Evolutionary conservation across 2,329 filamentous ascomycete genomes (phyloP), one percentile per base, ranked within the genome.

Genomic region (Aspergillus fijiensis): DNA sequence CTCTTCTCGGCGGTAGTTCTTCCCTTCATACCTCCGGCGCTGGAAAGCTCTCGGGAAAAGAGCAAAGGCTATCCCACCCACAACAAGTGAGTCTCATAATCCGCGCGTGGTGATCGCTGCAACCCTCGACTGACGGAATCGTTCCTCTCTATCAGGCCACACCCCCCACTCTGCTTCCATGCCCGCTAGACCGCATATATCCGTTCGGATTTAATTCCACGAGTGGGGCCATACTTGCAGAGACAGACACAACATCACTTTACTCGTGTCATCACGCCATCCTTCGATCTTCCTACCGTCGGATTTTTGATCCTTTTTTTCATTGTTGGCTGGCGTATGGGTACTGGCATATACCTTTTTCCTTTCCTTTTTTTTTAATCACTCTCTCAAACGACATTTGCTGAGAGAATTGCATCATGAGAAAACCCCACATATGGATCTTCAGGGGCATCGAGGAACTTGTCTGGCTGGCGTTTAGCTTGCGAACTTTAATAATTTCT

Each of bases 1-100:
- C 70, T 81, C 14, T 68, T 76, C 47, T 76, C 77, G 1, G 77
- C 75, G 2, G 77, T 80, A 21, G 71, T 79, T 19, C 67, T 80
- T 5, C 79, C 79, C 5, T 81, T 80, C 62, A 74, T 80, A 3
- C 79, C 79, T 29, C 79, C 79, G 6, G 79, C 79, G 4, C 69
- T 81, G 11, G 78, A 80, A 61, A 80, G 78, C 60, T 78, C 76
- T 35, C 72, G 76, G 35, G 75, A 79, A 62, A 73, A 71, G 63
- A 77, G 72, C 49, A 69, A 69, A 12, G 74, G 74, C 35, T 74
- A 72, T 51, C 70, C 76, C 14, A 74, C 74, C 63, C 69, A 71
- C 50, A 74, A 71, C 58, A 77, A 77, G 73, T 78, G 69, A 69
- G 71, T 67, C 27, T 10, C 6, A 12, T 33, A 50, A 50, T 45